A percentile compares a stretch with the other conserved stretches of the same genome.
phyloP scores from a whole-genome alignment of 108 stramenopile genomes.

The Aurantiochytrium sp. region DNA sequence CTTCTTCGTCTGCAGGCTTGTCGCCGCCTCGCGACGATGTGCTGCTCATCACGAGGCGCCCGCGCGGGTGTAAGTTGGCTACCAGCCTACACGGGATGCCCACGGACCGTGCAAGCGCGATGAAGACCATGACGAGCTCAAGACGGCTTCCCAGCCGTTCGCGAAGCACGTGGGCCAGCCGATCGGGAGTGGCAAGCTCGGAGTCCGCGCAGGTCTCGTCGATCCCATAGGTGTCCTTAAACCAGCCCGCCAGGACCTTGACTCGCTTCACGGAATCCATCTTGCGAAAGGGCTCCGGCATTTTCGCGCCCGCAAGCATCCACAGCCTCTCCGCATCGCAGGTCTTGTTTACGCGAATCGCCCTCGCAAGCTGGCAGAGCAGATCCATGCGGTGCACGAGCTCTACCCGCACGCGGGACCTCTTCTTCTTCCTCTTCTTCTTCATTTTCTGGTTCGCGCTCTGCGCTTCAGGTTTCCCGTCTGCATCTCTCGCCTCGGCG shows the following conservation, averaged over 20 bases:
- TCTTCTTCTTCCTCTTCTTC: background rate
- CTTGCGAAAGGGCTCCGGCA: background rate
- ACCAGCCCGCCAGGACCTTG: background rate
- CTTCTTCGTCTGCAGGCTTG: background rate
- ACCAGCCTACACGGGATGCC: background rate
- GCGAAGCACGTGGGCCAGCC: background rate
- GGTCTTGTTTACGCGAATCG: background rate
- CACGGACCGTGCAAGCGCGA: background rate
- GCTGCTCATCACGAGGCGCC: background rate
- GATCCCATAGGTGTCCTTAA: background rate
- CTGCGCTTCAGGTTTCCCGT: background rate
- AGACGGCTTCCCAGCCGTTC: background rate
- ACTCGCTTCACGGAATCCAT: background rate
- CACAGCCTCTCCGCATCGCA: background rate
- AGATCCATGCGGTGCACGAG: constrained; percentile 4
- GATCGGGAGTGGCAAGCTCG: background rate
- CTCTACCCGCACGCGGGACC: background rate
- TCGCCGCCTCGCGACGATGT: background rate
- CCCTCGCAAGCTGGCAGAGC: background rate
- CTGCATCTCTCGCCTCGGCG: no score
- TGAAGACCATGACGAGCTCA: background rate
- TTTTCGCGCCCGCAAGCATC: background rate
- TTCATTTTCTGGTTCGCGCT: background rate
- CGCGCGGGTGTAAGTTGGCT: background rate
- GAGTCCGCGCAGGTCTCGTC: background rate